Evolutionary conservation across 768 basidiomycete genomes (phyloP).

Genomic region (Pholiota microspora): DNA sequence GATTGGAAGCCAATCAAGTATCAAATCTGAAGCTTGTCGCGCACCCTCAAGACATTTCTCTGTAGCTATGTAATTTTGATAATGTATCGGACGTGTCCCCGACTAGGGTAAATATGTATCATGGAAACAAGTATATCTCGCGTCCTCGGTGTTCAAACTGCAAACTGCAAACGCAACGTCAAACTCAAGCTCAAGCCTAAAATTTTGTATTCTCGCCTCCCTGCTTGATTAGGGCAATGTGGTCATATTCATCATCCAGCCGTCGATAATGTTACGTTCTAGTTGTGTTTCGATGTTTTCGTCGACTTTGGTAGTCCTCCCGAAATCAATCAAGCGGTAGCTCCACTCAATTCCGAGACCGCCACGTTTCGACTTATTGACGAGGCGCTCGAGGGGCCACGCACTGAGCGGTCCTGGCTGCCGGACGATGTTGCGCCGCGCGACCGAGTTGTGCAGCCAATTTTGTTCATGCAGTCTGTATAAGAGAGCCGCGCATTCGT

Average conservation of each 20-base stretch:
- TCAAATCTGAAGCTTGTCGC: slow-evolving; percentile 16
- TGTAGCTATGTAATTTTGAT: background rate
- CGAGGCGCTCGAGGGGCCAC: background rate
- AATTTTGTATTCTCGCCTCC: too few relatives aligned
- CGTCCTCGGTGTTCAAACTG: too few relatives aligned
- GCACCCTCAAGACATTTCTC: slow-evolving; percentile 10
- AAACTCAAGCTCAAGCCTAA: too few relatives aligned
- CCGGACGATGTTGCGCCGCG: slow-evolving; percentile 30
- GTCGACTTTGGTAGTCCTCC: background rate
- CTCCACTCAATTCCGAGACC: background rate
- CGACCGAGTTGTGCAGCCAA: slow-evolving; percentile 36
- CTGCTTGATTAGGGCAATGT: background rate
- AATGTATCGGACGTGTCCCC: too few relatives aligned
- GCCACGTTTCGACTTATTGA: background rate
- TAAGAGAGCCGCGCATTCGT: slow-evolving; percentile 39
- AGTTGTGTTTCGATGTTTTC: background rate
- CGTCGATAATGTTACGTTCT: background rate
- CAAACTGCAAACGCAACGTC: too few relatives aligned
- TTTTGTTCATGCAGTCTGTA: slow-evolving; percentile 33
- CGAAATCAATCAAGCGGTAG: background rate
- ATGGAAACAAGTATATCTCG: too few relatives aligned
- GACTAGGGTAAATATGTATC: too few relatives aligned
- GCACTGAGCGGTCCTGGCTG: background rate
- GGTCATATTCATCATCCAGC: background rate
- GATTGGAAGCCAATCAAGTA: slow-evolving; percentile 10